Evolutionary conservation across 2,329 filamentous ascomycete species (phyloP), one percentile per base, ranked within the genome.

Genomic region (Gliomastix tumulicola): DNA sequence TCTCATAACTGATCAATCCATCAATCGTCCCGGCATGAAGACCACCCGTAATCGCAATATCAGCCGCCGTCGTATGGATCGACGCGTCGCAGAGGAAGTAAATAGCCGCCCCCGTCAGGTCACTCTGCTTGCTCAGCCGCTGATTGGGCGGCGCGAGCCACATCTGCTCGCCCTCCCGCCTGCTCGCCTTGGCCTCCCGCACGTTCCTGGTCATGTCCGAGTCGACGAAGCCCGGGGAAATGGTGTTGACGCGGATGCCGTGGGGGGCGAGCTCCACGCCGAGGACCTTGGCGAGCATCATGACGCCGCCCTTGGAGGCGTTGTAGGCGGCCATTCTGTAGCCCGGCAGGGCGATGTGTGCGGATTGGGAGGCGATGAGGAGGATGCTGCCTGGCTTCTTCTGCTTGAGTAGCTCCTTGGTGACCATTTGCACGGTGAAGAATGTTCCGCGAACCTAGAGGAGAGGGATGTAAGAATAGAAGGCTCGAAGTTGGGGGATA

Each of bases 41-140:
- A 2, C 65, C 67, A 4, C 67, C 66, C 3, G 63, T 66, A 18
- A 69, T 63, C 4, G 52, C 49, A 39, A 69, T 63, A 40, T 69
- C 65, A 3, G 60, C 53, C 3, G 57, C 63, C 0, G 64, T 68
- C 4, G 63, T 68, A 41, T 62, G 60, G 11, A 51, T 48, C 16
- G 63, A 50, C 7, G 63, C 65, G 44, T 70, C 65, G 32, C 61
- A 63, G 18, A 69, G 42, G 13, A 68, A 46, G 40, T 68, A 69
- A 8, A 64, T 49, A 5, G 62, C 57, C 2, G 65, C 60, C 2
- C 55, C 58, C 0, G 59, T 63, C 5, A 69, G 51, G 42, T 69
- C 66, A 20, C 62, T 60, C 40, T 60, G 56, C 1, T 50, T 62
- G 31, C 62, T 62, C 13, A 67, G 44, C 7, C 63, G 50, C 39